phyloP scores from a whole-genome alignment of 23 red algal genomes.

The Gracilaria domingensis region DNA sequence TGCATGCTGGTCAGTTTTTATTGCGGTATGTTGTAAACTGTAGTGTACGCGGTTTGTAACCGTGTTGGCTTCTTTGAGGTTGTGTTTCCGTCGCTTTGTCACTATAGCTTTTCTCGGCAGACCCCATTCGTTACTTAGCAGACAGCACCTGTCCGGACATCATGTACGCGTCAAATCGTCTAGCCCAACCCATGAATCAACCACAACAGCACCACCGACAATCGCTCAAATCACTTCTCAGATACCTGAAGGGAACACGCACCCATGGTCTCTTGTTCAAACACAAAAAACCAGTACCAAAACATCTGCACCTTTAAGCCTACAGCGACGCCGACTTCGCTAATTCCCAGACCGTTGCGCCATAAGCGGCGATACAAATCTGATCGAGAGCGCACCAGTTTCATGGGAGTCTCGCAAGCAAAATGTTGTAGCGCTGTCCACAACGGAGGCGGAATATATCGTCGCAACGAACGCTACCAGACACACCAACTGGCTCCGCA shows the following conservation, averaged over 20 bases:
- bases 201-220: neutral
- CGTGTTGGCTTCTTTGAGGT: too few relatives aligned
- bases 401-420: slow-evolving; percentile 15
- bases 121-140: too few relatives aligned
- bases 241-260: slow-evolving; percentile 11
- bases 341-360: neutral
- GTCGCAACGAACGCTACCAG: slow-evolving; percentile 4
- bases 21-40: too few relatives aligned
- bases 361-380: neutral
- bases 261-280: slow-evolving; percentile 17
- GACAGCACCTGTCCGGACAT: slow-evolving; percentile 47
- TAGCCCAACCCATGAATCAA: neutral
- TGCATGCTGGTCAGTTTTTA: too few relatives aligned
- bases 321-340: slow-evolving; percentile 41
- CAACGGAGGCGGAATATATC: slow-evolving; percentile 31
- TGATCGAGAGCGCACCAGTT: neutral
- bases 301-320: neutral
- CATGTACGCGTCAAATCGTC: slow-evolving; percentile 4
- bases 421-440: slow-evolving; percentile 14
- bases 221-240: slow-evolving; percentile 3
- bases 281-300: neutral
- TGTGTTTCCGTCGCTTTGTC: too few relatives aligned
- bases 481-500: slow-evolving; percentile 12
- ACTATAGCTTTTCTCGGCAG: too few relatives aligned
- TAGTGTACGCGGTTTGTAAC: too few relatives aligned